Evolutionary conservation across 306 rosid genomes (phyloP).

Genomic region (Glycine tomentella): DNA sequence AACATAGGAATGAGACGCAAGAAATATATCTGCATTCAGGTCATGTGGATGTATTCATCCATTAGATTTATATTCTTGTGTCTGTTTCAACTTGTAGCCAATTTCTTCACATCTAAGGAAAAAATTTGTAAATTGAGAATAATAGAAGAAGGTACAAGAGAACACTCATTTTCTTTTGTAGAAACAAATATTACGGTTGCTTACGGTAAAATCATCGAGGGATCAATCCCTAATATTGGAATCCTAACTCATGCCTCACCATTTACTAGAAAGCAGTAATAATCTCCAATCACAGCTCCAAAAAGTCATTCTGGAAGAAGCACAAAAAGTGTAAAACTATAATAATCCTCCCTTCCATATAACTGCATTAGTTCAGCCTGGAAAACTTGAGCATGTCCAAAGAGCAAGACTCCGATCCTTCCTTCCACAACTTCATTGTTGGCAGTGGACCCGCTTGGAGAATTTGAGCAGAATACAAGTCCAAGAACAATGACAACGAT

Average conservation of each 20-base stretch:
- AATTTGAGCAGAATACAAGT: conserved; percentile 43
- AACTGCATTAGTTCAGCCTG: too few relatives aligned
- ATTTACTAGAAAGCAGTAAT: conserved; percentile 38
- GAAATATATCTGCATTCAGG: neutral
- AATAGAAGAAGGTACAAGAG: neutral
- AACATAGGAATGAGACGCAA: neutral
- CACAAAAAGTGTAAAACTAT: too few relatives aligned
- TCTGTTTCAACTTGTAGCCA: conserved; percentile 7
- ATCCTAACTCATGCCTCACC: conserved; percentile 35
- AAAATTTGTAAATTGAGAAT: conserved; percentile 12
- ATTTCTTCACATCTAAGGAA: conserved; percentile 28
- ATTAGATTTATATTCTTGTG: neutral
- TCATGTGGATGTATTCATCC: neutral
- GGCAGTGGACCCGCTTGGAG: conserved; percentile 42
- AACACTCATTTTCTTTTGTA: conserved; percentile 15
- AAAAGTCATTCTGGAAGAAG: neutral
- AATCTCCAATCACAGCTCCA: conserved; percentile 38
- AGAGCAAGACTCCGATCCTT: conserved; percentile 31
- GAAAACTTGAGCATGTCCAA: neutral
- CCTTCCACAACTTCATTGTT: conserved; percentile 26
- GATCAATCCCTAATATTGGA: conserved; percentile 29
- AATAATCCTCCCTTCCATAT: too few relatives aligned
- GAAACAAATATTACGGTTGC: conserved; percentile 16
- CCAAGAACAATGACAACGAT: conserved; percentile 39
- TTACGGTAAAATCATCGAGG: conserved; percentile 32